Base-by-base conservation (phyloP, 106 monocot genomes). In the Platanthera zijinensis region DNA sequence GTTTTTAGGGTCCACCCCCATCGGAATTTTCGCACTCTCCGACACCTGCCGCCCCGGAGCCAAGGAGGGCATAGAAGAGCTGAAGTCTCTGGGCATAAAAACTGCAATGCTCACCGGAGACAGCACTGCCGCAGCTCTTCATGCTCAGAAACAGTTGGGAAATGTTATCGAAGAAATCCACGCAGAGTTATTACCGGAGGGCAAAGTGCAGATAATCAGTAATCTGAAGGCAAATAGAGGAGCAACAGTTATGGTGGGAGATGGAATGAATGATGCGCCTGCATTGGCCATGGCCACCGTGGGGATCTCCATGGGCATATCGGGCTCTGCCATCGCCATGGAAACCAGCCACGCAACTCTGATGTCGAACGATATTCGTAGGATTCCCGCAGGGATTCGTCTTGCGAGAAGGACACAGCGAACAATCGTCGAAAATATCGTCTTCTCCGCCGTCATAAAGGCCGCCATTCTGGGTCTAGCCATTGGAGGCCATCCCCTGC, bases 201-300 rank as follows among this genome's bases (percentile, higher is more conserved):
- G 94, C 83, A 99, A 94, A 77, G 97, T 90, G 8, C 75, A 61
- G 54, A 82, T 89, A 8, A 61, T 99, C 50, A 78, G 80, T 15
- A 80, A 90, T 28, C 87, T 94, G 15, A 99, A 92, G 75, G 57
- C 70, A 48, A 84, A 75, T 17, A 74, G 81, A 79, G 94, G 92
- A 0, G 48, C 88, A 9, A 87, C 81, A 22, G 50, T 84, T 12
- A 99, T 99, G 97, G 85, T 99, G 39, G 94, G 97, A 19, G 97
- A 99, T 81, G 97, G 97, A 0, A 88, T 99, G 86, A 94, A 99
- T 61, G 97, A 99, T 75, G 97, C 97, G 21, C 97, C 97, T 21
- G 90, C 92, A 56, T 77, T 99, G 49, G 94, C 90, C 22, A 80
- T 76, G 52, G 94, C 97, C 3, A 73, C 87, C 51, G 94, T 99